Evolutionary conservation across 2,329 filamentous ascomycete species (phyloP).

Genomic region (Monosporascus cannonballus): DNA sequence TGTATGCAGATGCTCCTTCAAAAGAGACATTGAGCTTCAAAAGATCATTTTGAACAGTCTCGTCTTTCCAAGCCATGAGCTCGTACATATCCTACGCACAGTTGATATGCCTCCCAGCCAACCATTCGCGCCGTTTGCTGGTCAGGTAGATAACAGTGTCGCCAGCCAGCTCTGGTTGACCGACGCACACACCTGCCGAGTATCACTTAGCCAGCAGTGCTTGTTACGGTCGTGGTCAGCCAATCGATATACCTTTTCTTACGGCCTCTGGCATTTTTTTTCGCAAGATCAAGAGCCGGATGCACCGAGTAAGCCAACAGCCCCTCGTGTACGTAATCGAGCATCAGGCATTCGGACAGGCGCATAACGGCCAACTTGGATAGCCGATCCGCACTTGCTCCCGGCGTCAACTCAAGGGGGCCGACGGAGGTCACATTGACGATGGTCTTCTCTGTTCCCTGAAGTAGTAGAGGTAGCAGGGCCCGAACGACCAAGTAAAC

Average conservation of each 20-base stretch:
- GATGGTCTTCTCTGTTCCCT: constrained; percentile 32
- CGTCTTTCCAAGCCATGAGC: constrained; percentile 32
- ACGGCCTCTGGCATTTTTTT: no score
- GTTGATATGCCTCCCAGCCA: constrained; percentile 37
- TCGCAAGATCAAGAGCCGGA: no score
- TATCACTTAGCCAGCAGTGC: no score
- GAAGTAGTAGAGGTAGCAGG: constrained; percentile 42
- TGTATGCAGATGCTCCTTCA: no score
- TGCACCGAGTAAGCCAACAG: constrained; percentile 16
- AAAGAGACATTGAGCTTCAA: constrained; percentile 18
- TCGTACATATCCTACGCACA: constrained; percentile 43
- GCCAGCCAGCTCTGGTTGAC: constrained; percentile 30
- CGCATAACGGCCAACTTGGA: constrained; percentile 43
- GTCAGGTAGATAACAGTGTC: constrained; percentile 39
- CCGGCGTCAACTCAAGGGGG: constrained; percentile 27
- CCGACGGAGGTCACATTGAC: constrained; percentile 42
- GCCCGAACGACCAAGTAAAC: constrained; percentile 36
- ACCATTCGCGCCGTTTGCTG: constrained; percentile 35
- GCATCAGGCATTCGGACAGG: constrained; percentile 41
- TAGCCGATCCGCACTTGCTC: constrained; percentile 37
- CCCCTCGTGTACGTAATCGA: constrained; percentile 28
- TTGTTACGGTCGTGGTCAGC: no score
- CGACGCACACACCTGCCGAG: no score
- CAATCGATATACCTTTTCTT: no score
- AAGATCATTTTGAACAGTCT: constrained; percentile 31